Evolutionary conservation across 441 rosid genomes (phyloP).

Genomic region (Jatropha multifida): DNA sequence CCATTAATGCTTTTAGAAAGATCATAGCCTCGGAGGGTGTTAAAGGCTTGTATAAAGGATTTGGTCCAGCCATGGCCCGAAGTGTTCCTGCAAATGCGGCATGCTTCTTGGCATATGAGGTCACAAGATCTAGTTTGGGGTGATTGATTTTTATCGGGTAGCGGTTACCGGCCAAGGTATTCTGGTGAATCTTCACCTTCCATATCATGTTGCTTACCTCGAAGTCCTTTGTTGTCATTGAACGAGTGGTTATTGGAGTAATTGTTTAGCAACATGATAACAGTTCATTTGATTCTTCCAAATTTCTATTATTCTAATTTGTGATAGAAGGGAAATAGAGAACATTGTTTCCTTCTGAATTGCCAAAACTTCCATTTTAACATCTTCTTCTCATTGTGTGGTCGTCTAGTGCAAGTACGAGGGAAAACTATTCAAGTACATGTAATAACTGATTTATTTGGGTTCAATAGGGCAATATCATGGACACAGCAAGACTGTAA

Average conservation of each 20-base stretch:
- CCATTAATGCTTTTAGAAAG: constrained; percentile 71
- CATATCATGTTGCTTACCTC: constrained; percentile 15
- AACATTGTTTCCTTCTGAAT: too few relatives aligned
- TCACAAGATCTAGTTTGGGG: constrained; percentile 81
- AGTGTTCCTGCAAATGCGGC: constrained; percentile 97
- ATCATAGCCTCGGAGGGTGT: constrained; percentile 73
- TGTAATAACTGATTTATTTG: too few relatives aligned
- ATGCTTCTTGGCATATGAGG: constrained; percentile 87
- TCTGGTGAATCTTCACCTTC: neutral
- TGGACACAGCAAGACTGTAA: too few relatives aligned
- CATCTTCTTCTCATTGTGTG: too few relatives aligned
- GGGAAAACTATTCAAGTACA: too few relatives aligned
- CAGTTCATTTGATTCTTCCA: constrained; percentile 11
- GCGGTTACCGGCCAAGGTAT: neutral
- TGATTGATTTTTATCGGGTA: constrained; percentile 26
- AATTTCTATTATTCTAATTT: neutral
- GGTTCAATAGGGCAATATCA: too few relatives aligned
- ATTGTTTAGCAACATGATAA: constrained; percentile 22
- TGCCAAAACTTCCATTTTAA: too few relatives aligned
- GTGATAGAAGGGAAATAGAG: too few relatives aligned
- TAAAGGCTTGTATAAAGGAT: constrained; percentile 90
- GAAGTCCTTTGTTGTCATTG: constrained; percentile 10
- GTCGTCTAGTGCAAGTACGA: too few relatives aligned
- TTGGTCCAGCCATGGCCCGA: constrained; percentile 90
- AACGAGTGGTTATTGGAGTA: constrained; percentile 8